Percentiles rank a stretch among this genome's conserved stretches.
phyloP scores from a whole-genome alignment of 768 basidiomycete genomes.

The Mycena indigotica region DNA sequence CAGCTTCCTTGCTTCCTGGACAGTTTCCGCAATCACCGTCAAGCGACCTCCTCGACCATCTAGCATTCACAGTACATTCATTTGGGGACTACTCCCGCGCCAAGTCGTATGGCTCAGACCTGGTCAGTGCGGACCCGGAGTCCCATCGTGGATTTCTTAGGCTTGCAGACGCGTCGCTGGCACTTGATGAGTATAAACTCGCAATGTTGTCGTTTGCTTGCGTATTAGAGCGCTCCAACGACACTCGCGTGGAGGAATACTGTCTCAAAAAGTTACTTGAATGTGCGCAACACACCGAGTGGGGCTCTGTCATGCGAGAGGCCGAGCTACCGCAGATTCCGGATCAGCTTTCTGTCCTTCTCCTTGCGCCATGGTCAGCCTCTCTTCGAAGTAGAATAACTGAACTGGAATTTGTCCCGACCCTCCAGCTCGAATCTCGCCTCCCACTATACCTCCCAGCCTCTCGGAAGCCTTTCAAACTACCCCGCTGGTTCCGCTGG shows the following conservation, averaged over 20 bases:
- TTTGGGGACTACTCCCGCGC: slow-evolving; percentile 40
- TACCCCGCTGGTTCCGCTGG: slow-evolving; percentile 67
- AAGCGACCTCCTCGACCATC: slow-evolving; percentile 45
- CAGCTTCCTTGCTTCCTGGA: slow-evolving; percentile 44
- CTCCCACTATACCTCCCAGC: slow-evolving; percentile 43
- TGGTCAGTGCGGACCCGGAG: slow-evolving; percentile 34
- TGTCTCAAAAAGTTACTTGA: slow-evolving; percentile 48
- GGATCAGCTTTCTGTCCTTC: slow-evolving; percentile 28
- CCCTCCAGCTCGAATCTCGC: slow-evolving; percentile 43
- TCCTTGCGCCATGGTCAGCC: slow-evolving; percentile 46
- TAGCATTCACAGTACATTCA: slow-evolving; percentile 46
- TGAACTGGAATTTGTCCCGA: slow-evolving; percentile 36
- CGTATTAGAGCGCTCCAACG: slow-evolving; percentile 42
- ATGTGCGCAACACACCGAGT: slow-evolving; percentile 53
- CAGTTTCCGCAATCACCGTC: slow-evolving; percentile 34
- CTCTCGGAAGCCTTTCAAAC: slow-evolving; percentile 30
- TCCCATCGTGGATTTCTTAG: slow-evolving; percentile 53
- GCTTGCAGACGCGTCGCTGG: slow-evolving; percentile 48
- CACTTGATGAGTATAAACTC: slow-evolving; percentile 41
- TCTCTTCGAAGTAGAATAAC: slow-evolving; percentile 36
- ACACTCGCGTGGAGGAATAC: slow-evolving; percentile 41
- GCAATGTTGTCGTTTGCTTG: slow-evolving; percentile 60
- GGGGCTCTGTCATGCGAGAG: slow-evolving; percentile 49
- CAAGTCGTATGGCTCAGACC: slow-evolving; percentile 32
- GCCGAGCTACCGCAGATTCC: slow-evolving; percentile 46